phyloP scores from a whole-genome alignment of 1,284 basidiomycete genomes.

The Cryptococcus sp. region DNA sequence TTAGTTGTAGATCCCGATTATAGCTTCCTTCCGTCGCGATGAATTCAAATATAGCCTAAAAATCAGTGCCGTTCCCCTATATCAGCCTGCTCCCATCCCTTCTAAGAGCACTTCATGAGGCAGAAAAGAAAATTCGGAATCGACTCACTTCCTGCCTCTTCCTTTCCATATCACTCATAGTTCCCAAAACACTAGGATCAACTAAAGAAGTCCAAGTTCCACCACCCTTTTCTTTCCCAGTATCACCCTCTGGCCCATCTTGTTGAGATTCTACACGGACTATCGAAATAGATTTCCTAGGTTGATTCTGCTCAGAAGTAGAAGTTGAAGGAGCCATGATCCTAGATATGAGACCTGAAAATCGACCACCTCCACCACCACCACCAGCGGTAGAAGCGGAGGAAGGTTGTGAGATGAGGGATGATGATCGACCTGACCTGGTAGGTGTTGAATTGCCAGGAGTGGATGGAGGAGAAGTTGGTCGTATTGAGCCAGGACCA shows the following conservation, averaged over 20 bases:
- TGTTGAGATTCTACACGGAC: slow-evolving; percentile 20
- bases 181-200: slow-evolving; percentile 71
- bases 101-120: background rate
- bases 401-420: slow-evolving; percentile 1
- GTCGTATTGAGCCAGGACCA: background rate
- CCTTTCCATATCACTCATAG: slow-evolving; percentile 69
- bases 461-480: background rate
- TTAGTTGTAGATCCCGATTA: slow-evolving; percentile 81
- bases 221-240: slow-evolving; percentile 14
- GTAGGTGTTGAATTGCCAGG: background rate
- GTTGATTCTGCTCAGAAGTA: slow-evolving; percentile 10
- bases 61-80: background rate
- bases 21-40: slow-evolving; percentile 83
- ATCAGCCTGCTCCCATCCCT: background rate
- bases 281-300: slow-evolving; percentile 47
- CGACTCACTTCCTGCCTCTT: slow-evolving; percentile 73
- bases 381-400: slow-evolving; percentile 1
- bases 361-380: slow-evolving; percentile 21
- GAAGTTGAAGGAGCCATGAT: slow-evolving; percentile 13
- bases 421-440: background rate
- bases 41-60: slow-evolving; percentile 71
- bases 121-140: too few relatives aligned
- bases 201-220: slow-evolving; percentile 89
- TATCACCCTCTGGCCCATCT: background rate
- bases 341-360: slow-evolving; percentile 32